phyloP scores from a whole-genome alignment of 768 basidiomycete species.

The Plicaturopsis crispa region DNA sequence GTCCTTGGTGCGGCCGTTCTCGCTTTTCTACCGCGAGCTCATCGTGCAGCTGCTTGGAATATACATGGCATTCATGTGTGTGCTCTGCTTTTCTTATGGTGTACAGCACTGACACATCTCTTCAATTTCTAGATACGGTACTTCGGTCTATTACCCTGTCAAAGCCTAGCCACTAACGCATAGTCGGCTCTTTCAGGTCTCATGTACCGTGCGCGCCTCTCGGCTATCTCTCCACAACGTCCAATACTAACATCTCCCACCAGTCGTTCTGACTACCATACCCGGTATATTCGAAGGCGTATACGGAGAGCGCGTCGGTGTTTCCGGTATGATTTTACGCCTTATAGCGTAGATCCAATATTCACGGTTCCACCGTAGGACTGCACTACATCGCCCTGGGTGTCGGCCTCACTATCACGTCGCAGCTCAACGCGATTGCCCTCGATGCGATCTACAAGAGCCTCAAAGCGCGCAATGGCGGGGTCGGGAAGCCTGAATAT shows the following conservation, averaged over 20 bases:
- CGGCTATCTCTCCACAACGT: not conserved
- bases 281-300: slow-evolving; percentile 46
- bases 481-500: slow-evolving; percentile 42
- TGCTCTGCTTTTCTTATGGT: too few relatives aligned
- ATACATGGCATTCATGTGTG: slow-evolving; percentile 69
- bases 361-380: too few relatives aligned
- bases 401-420: slow-evolving; percentile 44
- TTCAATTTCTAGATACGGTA: too few relatives aligned
- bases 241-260: slow-evolving; percentile 1
- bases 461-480: slow-evolving; percentile 29
- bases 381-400: slow-evolving; percentile 70
- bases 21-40: slow-evolving; percentile 49
- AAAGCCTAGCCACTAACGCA: too few relatives aligned
- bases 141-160: too few relatives aligned
- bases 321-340: slow-evolving; percentile 62
- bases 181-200: too few relatives aligned
- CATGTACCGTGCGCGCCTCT: slow-evolving; percentile 46
- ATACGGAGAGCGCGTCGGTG: slow-evolving; percentile 50
- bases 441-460: slow-evolving; percentile 52
- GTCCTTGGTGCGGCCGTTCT: slow-evolving; percentile 62
- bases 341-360: too few relatives aligned
- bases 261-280: slow-evolving; percentile 64
- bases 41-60: slow-evolving; percentile 61
- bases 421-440: slow-evolving; percentile 42
- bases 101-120: too few relatives aligned